Base-by-base conservation (phyloP, 257 asterid species). In the Schizonepeta tenuifolia region DNA sequence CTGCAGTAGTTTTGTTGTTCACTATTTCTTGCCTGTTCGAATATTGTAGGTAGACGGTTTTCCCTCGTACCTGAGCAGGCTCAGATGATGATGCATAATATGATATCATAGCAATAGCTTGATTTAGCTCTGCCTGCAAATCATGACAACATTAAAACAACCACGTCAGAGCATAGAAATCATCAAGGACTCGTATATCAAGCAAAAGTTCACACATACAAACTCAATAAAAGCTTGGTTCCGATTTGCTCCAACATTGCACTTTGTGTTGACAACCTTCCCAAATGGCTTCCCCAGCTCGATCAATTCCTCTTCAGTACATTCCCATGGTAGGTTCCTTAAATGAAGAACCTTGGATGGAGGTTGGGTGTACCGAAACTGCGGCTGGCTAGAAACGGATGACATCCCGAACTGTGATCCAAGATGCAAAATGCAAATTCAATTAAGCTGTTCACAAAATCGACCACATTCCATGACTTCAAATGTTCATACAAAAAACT, bases 31-130 rank as follows among this genome's bases (percentile, higher is more conserved):
- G 97, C 82, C 99, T 84, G 96, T 95, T 95, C 69, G 99, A 95
- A 85, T 95, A 95, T 80, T 95, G 99, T 78, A 95, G 94, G 89
- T 95, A 95, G 78, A 95, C 97, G 14, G 96, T 90, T 85, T 95
- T 95, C 87, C 99, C 98, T 76, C 99, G 97, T 66, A 95, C 98
- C 90, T 88, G 98, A 76, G 99, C 98, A 11, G 97, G 99, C 85
- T 95, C 99, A 13, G 99, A 87, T 28, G 99, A 95, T 66, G 99
- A 92, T 15, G 98, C 98, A 73, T 88, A 92, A 78, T 95, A 95
- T 9, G 98, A 95, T 86, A 92, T 95, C 99, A 95, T 95, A n/a
- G 97, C 90, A 61, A 95, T 92, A 64, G 99, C 98, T 86, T 95
- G 99, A 77, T 95, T 92, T 66, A 86, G 73, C 69, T 95, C 99